Conservation (phyloP, 129 eudicot genomes). For the Flaveria bidentis region DNA sequence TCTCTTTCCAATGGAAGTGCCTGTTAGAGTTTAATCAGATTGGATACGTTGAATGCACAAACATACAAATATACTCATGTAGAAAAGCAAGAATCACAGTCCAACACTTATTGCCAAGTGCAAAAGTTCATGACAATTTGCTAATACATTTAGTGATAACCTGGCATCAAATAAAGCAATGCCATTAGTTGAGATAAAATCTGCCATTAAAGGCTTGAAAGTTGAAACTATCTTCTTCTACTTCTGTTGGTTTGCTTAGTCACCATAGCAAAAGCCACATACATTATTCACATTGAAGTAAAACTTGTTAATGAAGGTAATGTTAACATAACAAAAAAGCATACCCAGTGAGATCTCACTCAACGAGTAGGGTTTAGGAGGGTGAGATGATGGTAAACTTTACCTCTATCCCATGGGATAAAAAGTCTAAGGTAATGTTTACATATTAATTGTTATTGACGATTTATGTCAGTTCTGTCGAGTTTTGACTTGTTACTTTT, state of each 20-base stretch:
- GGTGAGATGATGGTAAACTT: too few species aligned
- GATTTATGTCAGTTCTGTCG: too few species aligned
- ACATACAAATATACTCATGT: slow-evolving; percentile 11
- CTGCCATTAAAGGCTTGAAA: too few species aligned
- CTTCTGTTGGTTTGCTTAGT: too few species aligned
- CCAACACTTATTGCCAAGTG: neutral
- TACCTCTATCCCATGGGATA: too few species aligned
- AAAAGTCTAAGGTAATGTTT: neutral
- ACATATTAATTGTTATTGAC: neutral
- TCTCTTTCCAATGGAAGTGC: slow-evolving; percentile 80
- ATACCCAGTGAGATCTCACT: too few species aligned
- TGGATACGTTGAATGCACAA: slow-evolving; percentile 21
- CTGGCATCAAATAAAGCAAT: neutral
- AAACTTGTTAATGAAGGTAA: too few species aligned
- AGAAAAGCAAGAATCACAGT: slow-evolving; percentile 6
- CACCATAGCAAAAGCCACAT: neutral
- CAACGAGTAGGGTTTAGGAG: too few species aligned
- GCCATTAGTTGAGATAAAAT: too few species aligned
- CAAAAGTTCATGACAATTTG: too few species aligned
- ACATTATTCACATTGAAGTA: neutral
- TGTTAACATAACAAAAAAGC: neutral
- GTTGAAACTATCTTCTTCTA: too few species aligned
- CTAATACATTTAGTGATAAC: too few species aligned
- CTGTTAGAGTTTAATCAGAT: slow-evolving; percentile 49
- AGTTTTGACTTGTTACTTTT: neutral